These are phyloP conservation scores for Lunularia cruciata DNA, from an alignment of 225 moss, liverwort and hornwort species.

Conservation along the genomic window DNA sequence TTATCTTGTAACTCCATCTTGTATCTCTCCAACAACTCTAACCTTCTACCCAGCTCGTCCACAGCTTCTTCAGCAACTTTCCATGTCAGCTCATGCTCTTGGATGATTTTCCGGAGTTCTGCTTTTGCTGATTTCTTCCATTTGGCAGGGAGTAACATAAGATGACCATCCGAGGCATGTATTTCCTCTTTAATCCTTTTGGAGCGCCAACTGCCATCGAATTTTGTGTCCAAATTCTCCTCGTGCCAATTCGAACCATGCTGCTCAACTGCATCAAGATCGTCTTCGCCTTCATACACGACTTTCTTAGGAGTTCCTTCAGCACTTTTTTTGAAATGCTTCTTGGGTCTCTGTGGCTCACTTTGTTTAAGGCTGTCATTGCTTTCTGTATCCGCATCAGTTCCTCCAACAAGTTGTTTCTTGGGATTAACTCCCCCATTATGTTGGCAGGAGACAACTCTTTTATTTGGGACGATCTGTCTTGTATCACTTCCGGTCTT, in stretches of 20 bases:
- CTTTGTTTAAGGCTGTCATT: neutral
- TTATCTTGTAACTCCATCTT: constrained; percentile 47
- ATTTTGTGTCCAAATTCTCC: neutral
- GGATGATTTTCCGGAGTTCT: constrained; percentile 43
- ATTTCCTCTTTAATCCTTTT: neutral
- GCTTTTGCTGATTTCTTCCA: constrained; percentile 47
- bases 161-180: neutral
- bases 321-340: neutral
- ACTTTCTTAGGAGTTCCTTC: neutral
- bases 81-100: constrained; percentile 50
- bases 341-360: neutral
- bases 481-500: neutral
- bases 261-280: neutral
- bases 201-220: neutral
- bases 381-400: neutral
- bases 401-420: too few relatives aligned
- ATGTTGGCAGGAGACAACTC: neutral
- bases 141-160: constrained; percentile 23
- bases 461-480: neutral
- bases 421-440: neutral
- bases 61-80: constrained; percentile 50
- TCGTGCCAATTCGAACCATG: neutral
- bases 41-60: constrained; percentile 48
- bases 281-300: neutral
- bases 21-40: constrained; percentile 47